phyloP scores from a whole-genome alignment of 2,329 filamentous ascomycete species.

The Aureobasidium sp. region DNA sequence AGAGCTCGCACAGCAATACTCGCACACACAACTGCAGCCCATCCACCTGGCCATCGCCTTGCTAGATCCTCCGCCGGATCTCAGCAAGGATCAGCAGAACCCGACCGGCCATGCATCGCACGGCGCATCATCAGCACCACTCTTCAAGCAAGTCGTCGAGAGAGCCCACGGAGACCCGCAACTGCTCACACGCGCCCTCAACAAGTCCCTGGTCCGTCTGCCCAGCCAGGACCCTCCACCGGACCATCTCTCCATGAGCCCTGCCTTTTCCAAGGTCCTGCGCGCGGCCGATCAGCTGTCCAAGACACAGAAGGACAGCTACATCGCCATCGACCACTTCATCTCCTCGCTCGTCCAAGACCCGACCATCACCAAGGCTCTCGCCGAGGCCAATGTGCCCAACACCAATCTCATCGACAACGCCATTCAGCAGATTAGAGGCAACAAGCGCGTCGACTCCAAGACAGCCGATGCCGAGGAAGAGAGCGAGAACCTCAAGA shows the following conservation, averaged over 20 bases:
- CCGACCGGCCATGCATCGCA: conserved; percentile 54
- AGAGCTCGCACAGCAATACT: conserved; percentile 77
- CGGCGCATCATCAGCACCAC: conserved; percentile 54
- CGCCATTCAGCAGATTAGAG: conserved; percentile 84
- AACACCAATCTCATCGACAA: conserved; percentile 84
- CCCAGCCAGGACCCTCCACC: conserved; percentile 93
- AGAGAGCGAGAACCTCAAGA: conserved; percentile 91
- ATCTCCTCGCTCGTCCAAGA: conserved; percentile 83
- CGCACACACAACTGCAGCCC: conserved; percentile 82
- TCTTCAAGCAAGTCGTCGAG: conserved; percentile 92
- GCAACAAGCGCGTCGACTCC: conserved; percentile 86
- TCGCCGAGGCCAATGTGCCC: conserved; percentile 83
- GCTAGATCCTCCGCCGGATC: conserved; percentile 63
- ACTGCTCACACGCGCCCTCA: conserved; percentile 76
- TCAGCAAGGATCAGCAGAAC: conserved; percentile 69
- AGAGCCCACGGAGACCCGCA: conserved; percentile 88
- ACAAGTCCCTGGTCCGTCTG: conserved; percentile 82
- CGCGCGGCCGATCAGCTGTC: conserved; percentile 80
- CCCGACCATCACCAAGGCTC: conserved; percentile 56
- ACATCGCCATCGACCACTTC: conserved; percentile 88
- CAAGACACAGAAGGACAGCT: conserved; percentile 95
- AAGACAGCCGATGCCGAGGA: conserved; percentile 90
- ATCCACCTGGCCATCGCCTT: conserved; percentile 81
- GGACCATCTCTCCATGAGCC: conserved; percentile 74
- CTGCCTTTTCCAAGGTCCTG: conserved; percentile 71